phyloP scores from a whole-genome alignment of 1,284 basidiomycete species.

The Flammula alnicola region DNA sequence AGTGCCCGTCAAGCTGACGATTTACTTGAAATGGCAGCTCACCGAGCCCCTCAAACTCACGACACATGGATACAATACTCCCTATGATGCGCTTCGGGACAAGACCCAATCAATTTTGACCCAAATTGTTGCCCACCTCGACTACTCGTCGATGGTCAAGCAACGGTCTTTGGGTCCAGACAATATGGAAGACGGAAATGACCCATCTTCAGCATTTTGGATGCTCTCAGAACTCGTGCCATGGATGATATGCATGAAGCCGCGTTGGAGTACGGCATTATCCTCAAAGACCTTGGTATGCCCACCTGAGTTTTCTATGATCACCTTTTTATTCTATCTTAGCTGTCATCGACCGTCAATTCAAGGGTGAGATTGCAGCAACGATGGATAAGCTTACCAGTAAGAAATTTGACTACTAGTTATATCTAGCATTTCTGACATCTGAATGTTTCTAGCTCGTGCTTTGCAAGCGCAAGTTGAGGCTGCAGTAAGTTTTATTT shows the following conservation, averaged over 20 bases:
- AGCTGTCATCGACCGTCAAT: slow-evolving; percentile 84
- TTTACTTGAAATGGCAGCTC: slow-evolving; percentile 83
- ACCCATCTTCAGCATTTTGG: slow-evolving; percentile 77
- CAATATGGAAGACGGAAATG: slow-evolving; percentile 67
- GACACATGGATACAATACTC: slow-evolving; percentile 79
- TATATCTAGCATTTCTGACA: slow-evolving; percentile 14
- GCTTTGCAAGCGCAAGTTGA: slow-evolving; percentile 84
- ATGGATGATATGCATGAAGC: slow-evolving; percentile 84
- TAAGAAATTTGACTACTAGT: slow-evolving; percentile 21
- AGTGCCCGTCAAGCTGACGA: slow-evolving; percentile 80
- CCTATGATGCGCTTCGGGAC: slow-evolving; percentile 79
- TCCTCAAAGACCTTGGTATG: slow-evolving; percentile 75
- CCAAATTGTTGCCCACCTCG: slow-evolving; percentile 77
- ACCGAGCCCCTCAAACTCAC: slow-evolving; percentile 78
- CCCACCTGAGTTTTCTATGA: slow-evolving; percentile 1
- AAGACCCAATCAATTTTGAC: slow-evolving; percentile 85
- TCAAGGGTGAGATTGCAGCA: slow-evolving; percentile 80
- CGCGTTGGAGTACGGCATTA: slow-evolving; percentile 78
- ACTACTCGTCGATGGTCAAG: slow-evolving; percentile 61
- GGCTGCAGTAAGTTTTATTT: slow-evolving; percentile 61
- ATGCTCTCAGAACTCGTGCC: slow-evolving; percentile 76
- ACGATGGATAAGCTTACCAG: slow-evolving; percentile 85
- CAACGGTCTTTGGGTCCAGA: slow-evolving; percentile 78
- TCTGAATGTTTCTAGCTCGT: slow-evolving; percentile 43
- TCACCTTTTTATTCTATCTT: slow-evolving; percentile 1